Base-by-base conservation (phyloP, 2,329 filamentous ascomycete species). In the Colletotrichum orchidophilum region DNA sequence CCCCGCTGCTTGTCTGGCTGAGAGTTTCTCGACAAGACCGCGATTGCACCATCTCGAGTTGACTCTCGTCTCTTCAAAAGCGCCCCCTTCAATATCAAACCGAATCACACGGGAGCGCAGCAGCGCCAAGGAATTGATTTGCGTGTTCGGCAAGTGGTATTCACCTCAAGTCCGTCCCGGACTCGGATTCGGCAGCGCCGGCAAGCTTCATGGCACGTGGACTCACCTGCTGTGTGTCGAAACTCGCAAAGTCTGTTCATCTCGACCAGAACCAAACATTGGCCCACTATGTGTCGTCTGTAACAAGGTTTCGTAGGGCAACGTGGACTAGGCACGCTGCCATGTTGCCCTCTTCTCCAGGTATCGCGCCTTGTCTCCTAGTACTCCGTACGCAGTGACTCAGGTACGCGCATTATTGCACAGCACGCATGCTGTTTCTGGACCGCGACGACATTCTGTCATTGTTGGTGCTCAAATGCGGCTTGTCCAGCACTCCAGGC, bases 241-340 rank as follows among this genome's bases (percentile, higher is more conserved):
- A n/a, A n/a, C n/a, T n/a, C n/a, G n/a, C n/a, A n/a, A 49, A 54
- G 53, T 60, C 21, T 66, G 66, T 64, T n/a, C 62, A 57, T 59
- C 42, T 63, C 50, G 1, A 53, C 13, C 13, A 18, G 35, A 33
- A 50, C 31, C 42, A 31, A 15, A 42, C 46, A 27, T 42, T 64
- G 66, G 24, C 21, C 21, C n/a, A 24, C n/a, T 55, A 35, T 33
- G 64, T 62, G 57, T 55, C 52, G 24, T 57, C 12, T 13, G 42
- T 52, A 64, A 57, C 66, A 64, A 69, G 60, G 53, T 69, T 64
- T 64, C 66, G 60, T 33, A 26, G 60, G 60, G 66, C 29, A 42
- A 59, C 31, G 60, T 58, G 58, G 53, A 31, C 42, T 26, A 42
- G 60, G 29, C 52, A 62, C 55, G 59, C 27, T 68, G 35, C 64